Conservation (phyloP, 2,329 filamentous ascomycete species). For the Septoria petroselini region DNA sequence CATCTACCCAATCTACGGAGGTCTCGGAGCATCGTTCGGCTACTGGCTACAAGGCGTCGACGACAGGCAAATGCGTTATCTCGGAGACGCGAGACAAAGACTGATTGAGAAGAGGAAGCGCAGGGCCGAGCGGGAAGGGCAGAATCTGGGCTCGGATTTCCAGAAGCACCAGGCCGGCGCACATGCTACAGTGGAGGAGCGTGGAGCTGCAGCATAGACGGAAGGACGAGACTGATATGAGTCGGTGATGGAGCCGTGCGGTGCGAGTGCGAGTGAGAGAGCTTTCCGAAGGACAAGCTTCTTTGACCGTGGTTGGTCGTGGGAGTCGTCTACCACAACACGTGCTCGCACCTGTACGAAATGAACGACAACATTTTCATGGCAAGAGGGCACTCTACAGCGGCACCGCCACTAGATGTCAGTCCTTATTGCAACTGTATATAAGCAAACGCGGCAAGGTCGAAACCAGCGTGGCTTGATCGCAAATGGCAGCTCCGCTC, state of each 20-base stretch:
- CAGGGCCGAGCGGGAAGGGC: slow-evolving; percentile 63
- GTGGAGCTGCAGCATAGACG: slow-evolving; percentile 7
- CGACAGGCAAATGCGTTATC: slow-evolving; percentile 70
- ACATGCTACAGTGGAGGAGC: slow-evolving; percentile 8
- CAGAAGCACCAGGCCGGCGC: slow-evolving; percentile 37
- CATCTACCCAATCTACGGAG: slow-evolving; percentile 87
- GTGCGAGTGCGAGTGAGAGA: background rate
- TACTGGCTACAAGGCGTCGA: slow-evolving; percentile 96
- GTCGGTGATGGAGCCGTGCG: background rate
- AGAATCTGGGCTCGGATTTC: slow-evolving; percentile 31
- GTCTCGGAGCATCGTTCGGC: slow-evolving; percentile 84
- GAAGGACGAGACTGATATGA: background rate
- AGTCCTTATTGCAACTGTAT: slow-evolving; percentile 4
- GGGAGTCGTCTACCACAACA: too few species aligned
- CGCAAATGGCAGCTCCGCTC: slow-evolving; percentile 10
- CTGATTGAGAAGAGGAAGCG: slow-evolving; percentile 87
- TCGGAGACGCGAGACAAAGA: slow-evolving; percentile 73
- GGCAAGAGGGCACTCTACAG: slow-evolving; percentile 4
- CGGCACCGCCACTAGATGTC: background rate
- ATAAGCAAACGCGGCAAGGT: slow-evolving; percentile 5
- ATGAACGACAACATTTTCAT: background rate
- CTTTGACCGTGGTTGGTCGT: background rate
- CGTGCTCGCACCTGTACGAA: slow-evolving; percentile 1
- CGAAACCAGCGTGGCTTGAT: slow-evolving; percentile 7
- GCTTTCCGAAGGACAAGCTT: background rate